Base-by-base conservation (phyloP, 306 rosid species). In the Quercus rubra region DNA sequence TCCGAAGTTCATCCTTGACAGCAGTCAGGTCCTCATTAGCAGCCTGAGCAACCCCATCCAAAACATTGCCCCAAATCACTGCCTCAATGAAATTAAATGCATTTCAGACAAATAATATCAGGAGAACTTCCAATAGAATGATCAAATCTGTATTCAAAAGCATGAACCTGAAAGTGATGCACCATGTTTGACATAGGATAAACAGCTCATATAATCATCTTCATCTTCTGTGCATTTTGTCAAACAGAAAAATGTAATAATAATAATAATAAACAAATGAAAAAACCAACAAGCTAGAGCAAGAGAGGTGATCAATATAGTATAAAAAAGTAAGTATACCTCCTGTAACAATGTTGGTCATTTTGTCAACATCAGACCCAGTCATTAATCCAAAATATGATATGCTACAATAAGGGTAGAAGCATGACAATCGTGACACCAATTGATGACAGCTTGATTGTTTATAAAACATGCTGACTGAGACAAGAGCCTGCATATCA, bases 11-110 rank as follows among this genome's bases (percentile, higher is more conserved):
- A 74, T 85, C 84, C 82, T 85, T 82, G 79, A 95, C 62, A 56
- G 78, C 76, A 74, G 62, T 20, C 78, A 95, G 67, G 77, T 90
- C 87, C 84, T 86, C 93, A 74, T 82, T 83, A 27, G 90, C 84
- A 78, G 91, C 87, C 70, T 54, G 62, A 70, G 85, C 91, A 85
- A 89, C 86, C 71, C 79, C 89, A 71, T 90, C 89, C 23, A 85
- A 91, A 79, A 76, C 83, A 74, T 83, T 67, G 41, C 96, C 97
- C 94, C 99, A 95, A 68, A 91, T 83, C 74, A 93, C 99, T 95
- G 81, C 62, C 76, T 72, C 75, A 68, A 71, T 49, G 46, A 78
- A 74, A 77, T 55, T 61, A 76, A 49, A 79, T 55, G 70, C 76
- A 81, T 55, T 59, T 82, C 63, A 75, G 78, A 67, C 35, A 80